Base-by-base conservation (phyloP, 305 asterid genomes). In the Plantago coronopus region DNA sequence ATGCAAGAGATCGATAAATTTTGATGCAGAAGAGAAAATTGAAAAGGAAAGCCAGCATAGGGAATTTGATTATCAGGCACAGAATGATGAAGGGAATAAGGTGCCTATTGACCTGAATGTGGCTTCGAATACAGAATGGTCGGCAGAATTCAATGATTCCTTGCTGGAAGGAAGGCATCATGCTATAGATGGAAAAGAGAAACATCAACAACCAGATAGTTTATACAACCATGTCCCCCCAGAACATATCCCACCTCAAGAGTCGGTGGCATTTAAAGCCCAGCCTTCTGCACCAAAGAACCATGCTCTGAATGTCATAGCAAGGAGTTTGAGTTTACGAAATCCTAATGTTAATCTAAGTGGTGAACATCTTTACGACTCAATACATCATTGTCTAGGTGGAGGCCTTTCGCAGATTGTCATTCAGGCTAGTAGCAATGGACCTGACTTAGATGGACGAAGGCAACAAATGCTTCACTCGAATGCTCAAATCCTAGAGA, bases 1-100 rank as follows among this genome's bases (percentile, higher is more conserved):
- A 63, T 76, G 88, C 85, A 74, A 84, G 76, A 78, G 88, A 71
- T 70, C 51, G 60, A 73, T 91, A 63, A 76, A 83, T 68, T 88
- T 88, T 61, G 84, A 77, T 62, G 53, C 61, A 55, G 90, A 78
- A 46, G 72, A 59, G 55, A 58, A 69, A 67, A 72, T 54, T 46
- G 72, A 70, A 46, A 75, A 65, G 66, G 77, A 60, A 67, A 67
- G 70, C 72, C 69, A 21, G 66, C 69, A 49, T 19, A 45, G 61
- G 31, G 66, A 40, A 56, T 63, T 40, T 62, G 78, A 65, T 59
- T 29, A 45, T 67, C 81, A 72, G 64, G 71, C 69, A 55, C 76
- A 71, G 55, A 67, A 57, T 37, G 74, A 54, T 44, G 77, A 68
- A 57, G 62, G 70, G 66, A 61, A 69, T 23, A 77, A 73, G 78